Evolutionary conservation across 192 early-diverging fungal species (phyloP), one percentile per base, ranked within the genome.

Genomic region (Phlyctochytrium planicorne): DNA sequence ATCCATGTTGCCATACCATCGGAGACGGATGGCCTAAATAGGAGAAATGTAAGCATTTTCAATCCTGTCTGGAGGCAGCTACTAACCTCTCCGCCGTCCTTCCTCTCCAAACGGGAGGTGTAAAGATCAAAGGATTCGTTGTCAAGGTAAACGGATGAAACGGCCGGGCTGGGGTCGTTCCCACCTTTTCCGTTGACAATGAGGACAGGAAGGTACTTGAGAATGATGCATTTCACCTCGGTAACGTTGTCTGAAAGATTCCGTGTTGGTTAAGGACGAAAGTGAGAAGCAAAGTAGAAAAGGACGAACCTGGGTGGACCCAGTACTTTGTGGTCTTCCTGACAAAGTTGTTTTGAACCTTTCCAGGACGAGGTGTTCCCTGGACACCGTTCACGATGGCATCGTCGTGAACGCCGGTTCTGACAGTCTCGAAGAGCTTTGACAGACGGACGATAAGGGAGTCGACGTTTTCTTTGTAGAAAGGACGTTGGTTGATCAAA

Each of bases 1-100:
- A 47, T 90, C 87, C 88, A 91, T 91, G 61, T 89, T 90, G 55
- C 97, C 95, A 67, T 96, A 98, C 95, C 95, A 98, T 37, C 94
- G 89, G 60, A 96, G 69, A 40, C 96, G 91, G 63, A 98, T 87
- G 25, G 75, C 71, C 72, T 83, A 53, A 12, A 25, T 12, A 1
- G 23, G 27, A 61, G 27, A 14, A 47, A n/a, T 50, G 30, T 29
- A 29, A 59, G 30, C n/a, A 59, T 31, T 30, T 59, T 23, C 17
- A 59, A 67, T 34, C 14, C 59, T 1, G 32, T 24, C 0, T 35
- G 17, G 47, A n/a, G n/a, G 24, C 2, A 23, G 35, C 50, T 25
- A 31, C 36, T 29, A 25, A 92, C 87, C 73, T 94, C 88, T 29
- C 93, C 94, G 2, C 94, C 94, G 52, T 93, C 89, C 72, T 86